Percentiles rank a stretch among this genome's conserved stretches.
Evolutionary conservation across 2,329 filamentous ascomycete genomes (phyloP).

Genomic region (Cryoendolithus antarcticus): DNA sequence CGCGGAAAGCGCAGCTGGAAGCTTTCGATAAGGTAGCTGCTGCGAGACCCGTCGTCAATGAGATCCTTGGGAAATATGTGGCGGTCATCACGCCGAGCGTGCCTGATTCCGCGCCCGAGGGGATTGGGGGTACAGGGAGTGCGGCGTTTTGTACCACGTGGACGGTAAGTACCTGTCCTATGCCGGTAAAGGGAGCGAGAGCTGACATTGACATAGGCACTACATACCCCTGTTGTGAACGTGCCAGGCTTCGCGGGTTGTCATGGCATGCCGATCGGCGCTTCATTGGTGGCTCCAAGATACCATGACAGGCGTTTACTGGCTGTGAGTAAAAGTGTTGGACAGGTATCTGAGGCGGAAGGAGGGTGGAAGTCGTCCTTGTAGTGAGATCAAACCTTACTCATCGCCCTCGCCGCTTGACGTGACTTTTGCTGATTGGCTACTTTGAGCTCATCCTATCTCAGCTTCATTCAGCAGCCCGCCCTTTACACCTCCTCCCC

Average conservation of each 20-base stretch:
- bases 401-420: too few relatives aligned
- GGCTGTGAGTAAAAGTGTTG: slow-evolving; percentile 29
- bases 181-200: too few relatives aligned
- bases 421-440: too few relatives aligned
- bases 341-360: slow-evolving; percentile 27
- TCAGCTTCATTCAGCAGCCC: too few relatives aligned
- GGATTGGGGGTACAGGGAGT: slow-evolving; percentile 42
- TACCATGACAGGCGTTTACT: slow-evolving; percentile 35
- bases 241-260: slow-evolving; percentile 49
- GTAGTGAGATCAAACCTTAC: too few relatives aligned
- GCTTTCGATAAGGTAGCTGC: slow-evolving; percentile 45
- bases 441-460: too few relatives aligned
- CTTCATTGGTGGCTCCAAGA: slow-evolving; percentile 38
- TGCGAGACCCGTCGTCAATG: slow-evolving; percentile 44
- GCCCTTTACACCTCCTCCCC: slow-evolving; percentile 6
- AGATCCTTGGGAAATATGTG: slow-evolving; percentile 38
- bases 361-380: slow-evolving; percentile 19
- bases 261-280: slow-evolving; percentile 47
- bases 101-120: slow-evolving; percentile 46
- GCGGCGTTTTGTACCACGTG: slow-evolving; percentile 39
- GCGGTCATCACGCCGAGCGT: slow-evolving; percentile 48
- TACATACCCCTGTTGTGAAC: slow-evolving; percentile 54
- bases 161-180: slow-evolving; percentile 21
- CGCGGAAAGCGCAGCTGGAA: slow-evolving; percentile 37
- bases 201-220: slow-evolving; percentile 11